Conservation (phyloP, 148 eudicot genomes). For the Cornus controversa region DNA sequence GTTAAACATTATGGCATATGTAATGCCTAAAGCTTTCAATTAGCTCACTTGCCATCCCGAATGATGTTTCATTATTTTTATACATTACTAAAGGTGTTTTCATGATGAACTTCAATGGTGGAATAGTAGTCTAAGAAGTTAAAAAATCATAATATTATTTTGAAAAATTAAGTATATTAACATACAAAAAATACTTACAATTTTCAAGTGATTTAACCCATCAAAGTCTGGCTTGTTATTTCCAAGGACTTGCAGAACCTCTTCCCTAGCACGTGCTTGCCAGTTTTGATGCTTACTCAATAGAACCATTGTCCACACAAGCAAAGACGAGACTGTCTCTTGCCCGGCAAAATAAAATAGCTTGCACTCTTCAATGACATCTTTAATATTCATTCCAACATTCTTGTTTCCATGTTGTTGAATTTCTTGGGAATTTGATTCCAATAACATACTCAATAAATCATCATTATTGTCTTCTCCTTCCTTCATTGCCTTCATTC, state of each 20-base stretch:
- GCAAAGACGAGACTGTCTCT: constrained; percentile 7
- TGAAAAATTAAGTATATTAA: no score
- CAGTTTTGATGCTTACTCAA: constrained; percentile 12
- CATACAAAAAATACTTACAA: neutral
- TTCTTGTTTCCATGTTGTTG: constrained; percentile 1
- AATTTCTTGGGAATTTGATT: constrained; percentile 5
- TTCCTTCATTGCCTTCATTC: neutral
- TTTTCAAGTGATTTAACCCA: constrained; percentile 12
- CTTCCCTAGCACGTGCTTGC: constrained; percentile 14
- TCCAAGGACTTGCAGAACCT: constrained; percentile 11
- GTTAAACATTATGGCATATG: no score
- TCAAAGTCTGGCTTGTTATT: constrained; percentile 2
- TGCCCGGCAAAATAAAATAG: constrained; percentile 15
- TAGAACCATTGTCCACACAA: constrained; percentile 9
- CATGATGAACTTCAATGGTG: no score
- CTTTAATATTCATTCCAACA: neutral
- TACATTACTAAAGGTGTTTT: no score
- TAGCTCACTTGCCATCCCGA: no score
- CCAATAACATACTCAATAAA: constrained; percentile 15
- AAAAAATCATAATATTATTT: no score
- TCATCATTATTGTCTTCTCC: constrained; percentile 6
- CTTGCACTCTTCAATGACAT: constrained; percentile 17
- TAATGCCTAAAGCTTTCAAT: no score
- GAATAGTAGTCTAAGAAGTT: no score
- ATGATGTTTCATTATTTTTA: no score